A percentile compares a stretch with the other conserved stretches of the same genome.
Evolutionary conservation across 2,329 filamentous ascomycete genomes (phyloP).

Genomic region (Fusarium succisae): DNA sequence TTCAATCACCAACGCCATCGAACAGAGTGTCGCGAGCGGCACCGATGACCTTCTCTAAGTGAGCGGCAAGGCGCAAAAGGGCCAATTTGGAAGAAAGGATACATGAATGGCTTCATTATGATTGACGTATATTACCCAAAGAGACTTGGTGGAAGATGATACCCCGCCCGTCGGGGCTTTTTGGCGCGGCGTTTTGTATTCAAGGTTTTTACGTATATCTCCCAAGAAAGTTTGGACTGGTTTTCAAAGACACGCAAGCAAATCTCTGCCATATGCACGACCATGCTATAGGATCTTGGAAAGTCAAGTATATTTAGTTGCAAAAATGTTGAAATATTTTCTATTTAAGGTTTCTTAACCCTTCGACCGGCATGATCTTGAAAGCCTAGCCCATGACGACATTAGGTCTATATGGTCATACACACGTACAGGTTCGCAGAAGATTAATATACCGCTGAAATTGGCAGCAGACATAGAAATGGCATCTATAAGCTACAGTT

Average conservation of each 20-base stretch:
- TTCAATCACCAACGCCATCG: constrained; percentile 77
- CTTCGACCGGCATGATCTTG: background rate
- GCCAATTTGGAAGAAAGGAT: constrained; percentile 2
- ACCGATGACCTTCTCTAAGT: constrained; percentile 75
- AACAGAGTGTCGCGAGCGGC: constrained; percentile 78
- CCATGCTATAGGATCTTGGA: constrained; percentile 5
- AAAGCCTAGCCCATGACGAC: background rate
- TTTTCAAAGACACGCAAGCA: background rate
- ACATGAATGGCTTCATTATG: constrained; percentile 30
- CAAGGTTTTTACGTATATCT: constrained; percentile 23
- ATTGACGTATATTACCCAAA: constrained; percentile 40
- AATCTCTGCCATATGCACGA: background rate
- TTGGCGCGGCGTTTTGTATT: constrained; percentile 40
- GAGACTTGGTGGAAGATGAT: constrained; percentile 35
- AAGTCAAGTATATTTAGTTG: background rate
- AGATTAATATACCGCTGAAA: background rate
- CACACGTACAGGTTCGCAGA: background rate
- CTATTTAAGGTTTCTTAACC: background rate
- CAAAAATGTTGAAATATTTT: background rate
- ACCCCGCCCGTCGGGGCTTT: constrained; percentile 43
- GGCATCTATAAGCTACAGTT: background rate
- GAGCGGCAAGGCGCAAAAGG: constrained; percentile 1
- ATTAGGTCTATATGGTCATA: background rate
- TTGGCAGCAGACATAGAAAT: background rate
- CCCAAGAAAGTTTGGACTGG: background rate